Evolutionary conservation across 768 basidiomycete genomes (phyloP), one percentile per base, ranked within the genome.

Genomic region (Lentinula sp.): DNA sequence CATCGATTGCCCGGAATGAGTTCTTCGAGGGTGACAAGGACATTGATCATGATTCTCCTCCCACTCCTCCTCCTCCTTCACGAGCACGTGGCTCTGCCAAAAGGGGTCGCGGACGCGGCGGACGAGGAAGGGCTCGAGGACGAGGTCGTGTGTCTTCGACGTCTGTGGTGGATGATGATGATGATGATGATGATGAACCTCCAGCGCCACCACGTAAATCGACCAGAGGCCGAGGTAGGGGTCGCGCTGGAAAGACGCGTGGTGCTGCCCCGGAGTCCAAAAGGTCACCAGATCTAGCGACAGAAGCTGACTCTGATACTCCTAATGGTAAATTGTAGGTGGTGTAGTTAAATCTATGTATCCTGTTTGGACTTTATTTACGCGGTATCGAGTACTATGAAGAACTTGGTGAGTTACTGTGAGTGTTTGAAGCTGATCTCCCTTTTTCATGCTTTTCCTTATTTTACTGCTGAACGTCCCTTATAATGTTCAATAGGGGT

Each of bases 1-100:
- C 21, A 32, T 76, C 80, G 16, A 80, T 78, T 54, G 76, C 67
- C 34, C 73, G 81, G 64, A 90, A 87, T 65, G 91, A 92, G 64
- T 90, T 79, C 64, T 94, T 80, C 68, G 89, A 91, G 49, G 86
- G 83, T 5, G 88, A 89, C 28, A 77, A 83, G 49, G 89, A 92
- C 66, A 78, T 83, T 18, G 90, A 91, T 61, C 75, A 72, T 51
- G 77, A 82, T 52, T 72, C 74, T 32, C 70, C 73, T 21, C 61
- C 63, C 21, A 61, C 59, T 18, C 13, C 45, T 6, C 35, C 35
- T 57, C 48, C 58, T 15, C 32, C 21, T 52, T 5, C 45, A 48
- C 45, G 57, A 18, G 21, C n/a, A 5, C 50, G 49, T 8, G 28
- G 49, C 11, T 23, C 43, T 16, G 5, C 31, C 28, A 49, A 49